These are phyloP conservation scores for Penicillium crustosum DNA, from an alignment of 2,329 filamentous ascomycete genomes.

Conservation along the genomic window DNA sequence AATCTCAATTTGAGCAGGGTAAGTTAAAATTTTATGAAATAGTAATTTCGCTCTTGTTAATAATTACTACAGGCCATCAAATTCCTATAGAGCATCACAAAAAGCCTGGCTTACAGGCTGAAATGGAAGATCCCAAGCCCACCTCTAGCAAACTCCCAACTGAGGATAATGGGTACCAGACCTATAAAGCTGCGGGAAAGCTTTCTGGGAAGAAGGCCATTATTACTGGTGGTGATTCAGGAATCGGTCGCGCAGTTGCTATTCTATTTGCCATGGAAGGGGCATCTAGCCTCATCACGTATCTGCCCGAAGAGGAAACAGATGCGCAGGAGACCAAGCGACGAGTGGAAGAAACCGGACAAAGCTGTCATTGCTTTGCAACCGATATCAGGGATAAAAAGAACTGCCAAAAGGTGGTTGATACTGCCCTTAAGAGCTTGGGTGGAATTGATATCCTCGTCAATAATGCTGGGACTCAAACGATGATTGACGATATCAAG, in stretches of 20 bases:
- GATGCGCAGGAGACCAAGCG: constrained; percentile 75
- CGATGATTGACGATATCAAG: constrained; percentile 70
- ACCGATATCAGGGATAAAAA: constrained; percentile 64
- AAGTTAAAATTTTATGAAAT: background rate
- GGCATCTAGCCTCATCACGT: constrained; percentile 69
- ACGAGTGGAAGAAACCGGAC: constrained; percentile 65
- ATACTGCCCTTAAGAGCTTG: constrained; percentile 64
- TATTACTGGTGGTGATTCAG: constrained; percentile 80
- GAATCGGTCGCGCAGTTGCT: constrained; percentile 73
- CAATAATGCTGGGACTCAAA: constrained; percentile 72
- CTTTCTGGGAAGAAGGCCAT: constrained; percentile 71
- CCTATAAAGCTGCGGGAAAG: constrained; percentile 73
- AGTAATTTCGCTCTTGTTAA: too few relatives aligned
- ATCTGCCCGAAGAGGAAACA: constrained; percentile 71
- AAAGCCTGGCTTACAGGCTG: constrained; percentile 54
- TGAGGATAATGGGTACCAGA: constrained; percentile 64
- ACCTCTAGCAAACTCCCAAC: constrained; percentile 65
- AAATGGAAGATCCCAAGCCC: constrained; percentile 59
- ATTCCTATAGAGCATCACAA: constrained; percentile 54
- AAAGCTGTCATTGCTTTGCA: constrained; percentile 62
- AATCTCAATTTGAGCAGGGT: constrained; percentile 37
- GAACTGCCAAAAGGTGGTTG: constrained; percentile 68
- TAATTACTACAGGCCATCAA: constrained; percentile 44
- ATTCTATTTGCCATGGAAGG: constrained; percentile 80
- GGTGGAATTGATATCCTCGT: constrained; percentile 66